Evolutionary conservation across 257 asterid genomes (phyloP).

Genomic region (Perilla frutescens): DNA sequence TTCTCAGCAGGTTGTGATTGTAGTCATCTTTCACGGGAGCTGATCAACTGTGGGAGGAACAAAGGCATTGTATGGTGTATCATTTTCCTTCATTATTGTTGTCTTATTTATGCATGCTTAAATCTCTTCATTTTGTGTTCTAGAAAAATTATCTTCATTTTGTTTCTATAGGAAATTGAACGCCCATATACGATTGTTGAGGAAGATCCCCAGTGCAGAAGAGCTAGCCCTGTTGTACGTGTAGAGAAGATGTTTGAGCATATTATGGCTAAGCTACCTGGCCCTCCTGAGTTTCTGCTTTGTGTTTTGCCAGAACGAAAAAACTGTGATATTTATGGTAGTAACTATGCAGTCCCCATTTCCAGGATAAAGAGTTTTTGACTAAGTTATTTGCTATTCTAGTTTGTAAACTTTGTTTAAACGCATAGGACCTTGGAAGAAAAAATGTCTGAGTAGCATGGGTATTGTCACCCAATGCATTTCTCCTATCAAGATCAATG

Average conservation of each 20-base stretch:
- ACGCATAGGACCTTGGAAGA: slow-evolving; percentile 94
- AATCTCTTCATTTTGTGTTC: slow-evolving; percentile 4
- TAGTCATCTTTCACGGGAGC: slow-evolving; percentile 83
- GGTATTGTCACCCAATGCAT: slow-evolving; percentile 87
- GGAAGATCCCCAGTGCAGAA: slow-evolving; percentile 73
- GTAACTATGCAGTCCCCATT: slow-evolving; percentile 28
- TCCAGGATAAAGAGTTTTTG: slow-evolving; percentile 20
- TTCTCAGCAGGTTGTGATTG: slow-evolving; percentile 80
- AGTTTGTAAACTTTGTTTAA: slow-evolving; percentile 33
- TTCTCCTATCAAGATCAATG: slow-evolving; percentile 74
- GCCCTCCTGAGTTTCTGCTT: slow-evolving; percentile 77
- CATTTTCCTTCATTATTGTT: slow-evolving; percentile 13
- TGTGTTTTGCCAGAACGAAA: slow-evolving; percentile 88
- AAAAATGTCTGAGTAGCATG: slow-evolving; percentile 64
- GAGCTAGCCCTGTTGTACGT: slow-evolving; percentile 65
- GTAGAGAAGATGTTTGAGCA: slow-evolving; percentile 88
- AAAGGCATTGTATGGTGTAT: slow-evolving; percentile 84
- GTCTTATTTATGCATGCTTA: slow-evolving; percentile 24
- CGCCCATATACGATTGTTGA: slow-evolving; percentile 84
- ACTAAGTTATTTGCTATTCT: slow-evolving; percentile 15
- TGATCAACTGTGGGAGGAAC: slow-evolving; percentile 79
- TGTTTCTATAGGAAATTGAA: slow-evolving; percentile 65
- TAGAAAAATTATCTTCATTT: neutral
- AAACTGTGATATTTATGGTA: slow-evolving; percentile 86
- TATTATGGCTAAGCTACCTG: slow-evolving; percentile 66